These are phyloP conservation scores for Cucumis sativus DNA, from an alignment of 306 rosid species.

Conservation along the genomic window Cucumber_9930_V3 NC_026655.2:15667501-15668000, in stretches of 20 bases:
- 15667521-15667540: not conserved
- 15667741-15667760: not conserved
- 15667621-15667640: not conserved
- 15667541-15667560: not conserved
- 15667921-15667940: not conserved
- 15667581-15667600: not conserved
- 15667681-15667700: not conserved
- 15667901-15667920: not conserved
- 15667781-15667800: not conserved
- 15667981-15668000: too few relatives aligned
- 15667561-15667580: not conserved
- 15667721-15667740: not conserved
- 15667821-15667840: not conserved
- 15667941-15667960: not conserved
- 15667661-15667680: not conserved
- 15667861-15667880: not conserved
- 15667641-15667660: not conserved
- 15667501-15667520: not conserved
- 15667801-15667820: not conserved
- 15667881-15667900: not conserved
- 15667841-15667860: not conserved
- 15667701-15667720: not conserved
- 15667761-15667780: not conserved
- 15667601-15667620: not conserved
- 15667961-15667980: too few relatives aligned